Evolutionary conservation across 2,329 filamentous ascomycete genomes (phyloP).

Genomic region (Clonostachys chloroleuca): DNA sequence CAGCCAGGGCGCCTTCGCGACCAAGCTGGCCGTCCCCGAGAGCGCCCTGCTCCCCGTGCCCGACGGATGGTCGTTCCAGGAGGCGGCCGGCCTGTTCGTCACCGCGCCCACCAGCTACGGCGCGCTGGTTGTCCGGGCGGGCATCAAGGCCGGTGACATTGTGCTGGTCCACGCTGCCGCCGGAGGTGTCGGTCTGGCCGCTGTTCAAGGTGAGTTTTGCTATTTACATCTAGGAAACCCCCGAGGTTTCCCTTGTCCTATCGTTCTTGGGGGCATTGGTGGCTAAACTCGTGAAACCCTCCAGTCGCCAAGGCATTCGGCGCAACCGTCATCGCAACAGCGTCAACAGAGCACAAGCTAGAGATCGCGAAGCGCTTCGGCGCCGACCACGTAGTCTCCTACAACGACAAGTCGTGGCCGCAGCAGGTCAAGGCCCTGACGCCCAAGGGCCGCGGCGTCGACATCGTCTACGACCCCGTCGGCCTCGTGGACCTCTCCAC

Average conservation of each 20-base stretch:
- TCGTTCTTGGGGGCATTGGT: not conserved
- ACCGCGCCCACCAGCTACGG: slow-evolving; percentile 89
- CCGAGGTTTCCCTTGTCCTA: too few relatives aligned
- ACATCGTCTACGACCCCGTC: slow-evolving; percentile 94
- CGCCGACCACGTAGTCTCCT: slow-evolving; percentile 80
- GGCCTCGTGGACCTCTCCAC: slow-evolving; percentile 83
- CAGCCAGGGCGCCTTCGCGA: slow-evolving; percentile 81
- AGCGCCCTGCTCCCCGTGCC: slow-evolving; percentile 69
- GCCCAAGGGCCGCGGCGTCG: slow-evolving; percentile 68
- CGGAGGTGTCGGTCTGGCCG: slow-evolving; percentile 85
- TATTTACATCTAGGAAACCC: too few relatives aligned
- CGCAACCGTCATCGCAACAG: slow-evolving; percentile 89
- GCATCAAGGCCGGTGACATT: slow-evolving; percentile 74
- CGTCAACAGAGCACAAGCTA: slow-evolving; percentile 74
- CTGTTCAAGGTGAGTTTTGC: slow-evolving; percentile 62
- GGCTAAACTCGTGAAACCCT: not conserved
- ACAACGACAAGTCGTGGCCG: slow-evolving; percentile 61
- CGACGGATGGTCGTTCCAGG: slow-evolving; percentile 73
- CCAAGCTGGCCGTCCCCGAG: slow-evolving; percentile 66
- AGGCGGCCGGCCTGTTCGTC: slow-evolving; percentile 86
- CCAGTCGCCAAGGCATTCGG: slow-evolving; percentile 82
- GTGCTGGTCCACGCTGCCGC: slow-evolving; percentile 91
- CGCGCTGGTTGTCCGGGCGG: slow-evolving; percentile 73
- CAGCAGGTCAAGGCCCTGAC: slow-evolving; percentile 72
- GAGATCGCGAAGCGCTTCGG: slow-evolving; percentile 76